Base-by-base conservation (phyloP, 164 flowering plant species). In the Chimonanthus salicifolius region DNA sequence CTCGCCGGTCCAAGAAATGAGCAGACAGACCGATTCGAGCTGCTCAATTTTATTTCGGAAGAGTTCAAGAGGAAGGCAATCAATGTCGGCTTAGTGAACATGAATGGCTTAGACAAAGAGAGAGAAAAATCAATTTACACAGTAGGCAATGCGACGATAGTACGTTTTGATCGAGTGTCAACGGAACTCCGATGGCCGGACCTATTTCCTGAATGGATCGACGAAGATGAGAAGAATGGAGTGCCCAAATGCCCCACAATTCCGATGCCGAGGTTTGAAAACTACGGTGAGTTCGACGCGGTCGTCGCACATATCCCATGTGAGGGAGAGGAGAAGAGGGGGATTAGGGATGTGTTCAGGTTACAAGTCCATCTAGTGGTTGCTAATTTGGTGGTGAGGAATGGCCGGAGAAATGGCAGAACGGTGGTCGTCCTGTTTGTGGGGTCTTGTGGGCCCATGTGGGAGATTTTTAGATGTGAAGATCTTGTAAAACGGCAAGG, bases 161-260 rank as follows among this genome's bases (percentile, higher is more conserved):
- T 94, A 2, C 18, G 67, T 7, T 90, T 92, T 45, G 88, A 87
- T n/a, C 82, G 62, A 4, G 89, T 89, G 3, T 13, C 75, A 0
- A 67, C 71, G 7, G 72, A 74, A 4, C 15, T 77, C 15, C 43
- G 11, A 4, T 92, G 98, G 98, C 74, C 75, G 7, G 83, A 85
- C 2, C 80, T 87, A 4, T 94, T 87, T 64, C 98, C 97, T 0
- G 89, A 81, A 67, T 88, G 92, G 97, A 86, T 90, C 2, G 89
- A 94, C 44, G 96, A 94, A 71, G 83, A 79, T 0, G 74, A 79
- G 66, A 74, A 70, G 46, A 74, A 76, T 78, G 20, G 16, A 2
- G 3, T 64, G 4, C 88, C 89, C 0, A 18, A n/a, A 10, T 94
- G 97, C 74, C 89, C 92, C 6, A 79, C 82, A 3, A 80, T 94